Base-by-base conservation (phyloP, 495 filamentous ascomycete species). In the Podospora tetraspora region DNA sequence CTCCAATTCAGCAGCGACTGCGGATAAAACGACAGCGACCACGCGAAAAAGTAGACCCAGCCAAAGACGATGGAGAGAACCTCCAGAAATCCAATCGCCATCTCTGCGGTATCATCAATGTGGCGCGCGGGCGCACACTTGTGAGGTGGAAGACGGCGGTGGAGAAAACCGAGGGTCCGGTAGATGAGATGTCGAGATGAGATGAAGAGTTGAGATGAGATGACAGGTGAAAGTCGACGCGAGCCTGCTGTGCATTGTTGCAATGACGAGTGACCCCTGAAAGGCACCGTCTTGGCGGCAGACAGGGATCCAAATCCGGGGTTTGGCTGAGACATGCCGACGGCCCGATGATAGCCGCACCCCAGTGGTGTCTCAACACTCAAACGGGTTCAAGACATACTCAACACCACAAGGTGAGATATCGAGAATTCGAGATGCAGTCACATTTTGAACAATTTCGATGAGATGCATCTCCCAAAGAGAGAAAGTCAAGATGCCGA, bases 11-110 rank as follows among this genome's bases (percentile, higher is more conserved):
- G 84, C 56, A 94, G 76, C 1, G 90, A 85, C 73, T 98, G 95
- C 1, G 96, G 94, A 75, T 97, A 99, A 80, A 97, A 98, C 13
- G 92, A 96, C 56, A 90, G 75, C 1, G 90, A 91, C 94, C 94
- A 96, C 74, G 84, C 86, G n/a, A 88, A 63, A 67, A 87, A 88
- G 79, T 89, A 89, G 65, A 83, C 66, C 84, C 86, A 87, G 70
- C 87, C 87, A 59, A 88, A 82, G 0, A 85, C 16, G 66, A 72
- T 75, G n/a, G 87, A 89, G 11, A 86, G 29, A n/a, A 80, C 64
- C 21, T 67, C 66, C 59, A 77, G 70, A 25, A 75, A 66, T 0
- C 59, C 64, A 60, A 71, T 43, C 13, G 13, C 67, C n/a, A 56
- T 52, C 43, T 52, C 7, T 52, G 43, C 43, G 43, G 5, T 43